Evolutionary conservation across 2,329 filamentous ascomycete species (phyloP).

Genomic region (Clarireedia homoeocarpa): DNA sequence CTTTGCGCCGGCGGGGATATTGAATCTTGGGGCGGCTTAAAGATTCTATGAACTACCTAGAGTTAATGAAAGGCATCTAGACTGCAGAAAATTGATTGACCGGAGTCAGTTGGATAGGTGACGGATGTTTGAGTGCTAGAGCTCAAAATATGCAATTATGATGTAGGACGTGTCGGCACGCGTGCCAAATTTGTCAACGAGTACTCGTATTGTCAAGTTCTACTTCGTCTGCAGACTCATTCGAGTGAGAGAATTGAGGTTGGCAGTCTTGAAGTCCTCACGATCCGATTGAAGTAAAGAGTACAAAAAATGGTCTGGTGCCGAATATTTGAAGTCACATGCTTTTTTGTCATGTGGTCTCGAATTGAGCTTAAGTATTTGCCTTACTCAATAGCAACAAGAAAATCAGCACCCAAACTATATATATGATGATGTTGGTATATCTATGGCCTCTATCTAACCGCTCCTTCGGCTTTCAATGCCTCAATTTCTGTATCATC

Average conservation of each 20-base stretch:
- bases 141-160: neutral
- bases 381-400: neutral
- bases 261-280: neutral
- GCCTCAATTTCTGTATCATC: slow-evolving; percentile 48
- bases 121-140: neutral
- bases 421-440: neutral
- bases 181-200: slow-evolving; percentile 3
- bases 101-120: slow-evolving; percentile 16
- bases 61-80: slow-evolving; percentile 1
- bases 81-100: slow-evolving; percentile 9
- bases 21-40: neutral
- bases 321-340: slow-evolving; percentile 7
- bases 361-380: neutral
- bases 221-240: neutral
- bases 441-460: slow-evolving; percentile 37
- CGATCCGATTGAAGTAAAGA: slow-evolving; percentile 1
- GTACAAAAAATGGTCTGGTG: slow-evolving; percentile 9
- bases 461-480: slow-evolving; percentile 58
- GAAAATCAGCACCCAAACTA: no score
- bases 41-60: neutral
- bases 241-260: neutral
- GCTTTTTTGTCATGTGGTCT: slow-evolving; percentile 4
- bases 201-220: neutral
- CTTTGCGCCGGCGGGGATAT: slow-evolving; percentile 19
- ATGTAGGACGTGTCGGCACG: slow-evolving; percentile 5